Conservation (phyloP, 2,329 filamentous ascomycete species). For the Cadophora luteo-olivacea region DNA sequence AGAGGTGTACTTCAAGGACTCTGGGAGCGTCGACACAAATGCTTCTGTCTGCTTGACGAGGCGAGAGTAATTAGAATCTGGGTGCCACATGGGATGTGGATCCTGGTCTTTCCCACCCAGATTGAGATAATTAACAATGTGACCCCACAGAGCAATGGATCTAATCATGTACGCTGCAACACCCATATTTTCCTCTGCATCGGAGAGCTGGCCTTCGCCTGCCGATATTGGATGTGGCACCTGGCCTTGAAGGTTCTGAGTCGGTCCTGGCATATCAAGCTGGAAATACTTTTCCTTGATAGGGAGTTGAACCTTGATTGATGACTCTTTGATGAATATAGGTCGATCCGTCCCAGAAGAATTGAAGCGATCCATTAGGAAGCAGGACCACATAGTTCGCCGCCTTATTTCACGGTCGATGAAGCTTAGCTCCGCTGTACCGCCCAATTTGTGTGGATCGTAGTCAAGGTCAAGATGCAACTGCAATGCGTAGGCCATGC, state of each 20-base stretch:
- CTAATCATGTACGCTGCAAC: conserved; percentile 90
- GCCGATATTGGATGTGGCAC: conserved; percentile 67
- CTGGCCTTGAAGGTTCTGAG: conserved; percentile 80
- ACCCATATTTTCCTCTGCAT: conserved; percentile 86
- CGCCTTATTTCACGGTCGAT: conserved; percentile 92
- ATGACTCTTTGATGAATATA: conserved; percentile 88
- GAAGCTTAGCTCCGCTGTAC: conserved; percentile 75
- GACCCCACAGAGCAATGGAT: conserved; percentile 86
- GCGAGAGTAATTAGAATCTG: conserved; percentile 75
- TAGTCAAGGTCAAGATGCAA: conserved; percentile 90
- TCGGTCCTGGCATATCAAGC: conserved; percentile 87
- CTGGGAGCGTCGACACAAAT: conserved; percentile 73
- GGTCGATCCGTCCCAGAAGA: conserved; percentile 93
- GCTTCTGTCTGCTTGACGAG: conserved; percentile 75
- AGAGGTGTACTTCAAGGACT: conserved; percentile 72
- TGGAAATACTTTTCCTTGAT: conserved; percentile 91
- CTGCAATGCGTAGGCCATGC: conserved; percentile 96
- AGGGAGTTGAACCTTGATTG: conserved; percentile 86
- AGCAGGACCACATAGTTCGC: conserved; percentile 97
- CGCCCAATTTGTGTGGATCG: conserved; percentile 72
- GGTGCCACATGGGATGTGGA: conserved; percentile 78
- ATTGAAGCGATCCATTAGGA: conserved; percentile 96
- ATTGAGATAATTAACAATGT: conserved; percentile 88
- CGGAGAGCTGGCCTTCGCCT: conserved; percentile 67
- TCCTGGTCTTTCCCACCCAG: conserved; percentile 86